Evolutionary conservation across 225 moss, liverwort and hornwort genomes (phyloP), one percentile per base, ranked within the genome.

Genomic region (Pseudoscleropodium purum): DNA sequence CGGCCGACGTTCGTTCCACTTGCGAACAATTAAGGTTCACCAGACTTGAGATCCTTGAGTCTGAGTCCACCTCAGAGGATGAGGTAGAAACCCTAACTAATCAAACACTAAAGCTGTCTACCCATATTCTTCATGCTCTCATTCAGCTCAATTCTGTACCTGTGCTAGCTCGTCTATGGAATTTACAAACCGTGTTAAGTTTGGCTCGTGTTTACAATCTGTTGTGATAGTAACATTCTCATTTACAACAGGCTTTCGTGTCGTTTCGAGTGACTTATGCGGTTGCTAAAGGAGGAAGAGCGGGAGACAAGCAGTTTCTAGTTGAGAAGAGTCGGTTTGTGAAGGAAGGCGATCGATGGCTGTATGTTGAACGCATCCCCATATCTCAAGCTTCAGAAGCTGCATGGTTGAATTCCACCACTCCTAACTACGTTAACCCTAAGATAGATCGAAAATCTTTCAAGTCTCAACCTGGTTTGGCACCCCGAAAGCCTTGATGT

Each of bases 271-370:
- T 95, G 68, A 95, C 95, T 31, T 97, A 95, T 84, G 85, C 93
- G 39, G 89, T 95, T 85, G 84, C 91, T 26, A 95, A 97, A 91
- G 95, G 97, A 91, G 95, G 92, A 51, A 93, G 97, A 94, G 93
- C 92, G 41, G 93, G 93, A 89, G 97, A 97, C 89, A 95, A 91
- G 81, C 95, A 97, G 83, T 92, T 90, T 61, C 81, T 97, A 64
- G 92, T 93, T 34, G 97, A 97, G 91, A 96, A 96, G 91, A 95
- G 95, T 82, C 90, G 91, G 49, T 97, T 97, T 86, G 91, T 95
- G 49, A 97, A 91, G 84, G 95, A 95, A 65, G 93, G 87, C 47
- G 94, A 89, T 41, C 92, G 94, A 64, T 97, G 96, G 97, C 87
- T 95, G n/a, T 97, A 95, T 79, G 75, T 91, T 60, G 95, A 95